Evolutionary conservation across 176 grass and related monocot species (phyloP), one percentile per base, ranked within the genome.

Genomic region (Triticum dicoccoides): DNA sequence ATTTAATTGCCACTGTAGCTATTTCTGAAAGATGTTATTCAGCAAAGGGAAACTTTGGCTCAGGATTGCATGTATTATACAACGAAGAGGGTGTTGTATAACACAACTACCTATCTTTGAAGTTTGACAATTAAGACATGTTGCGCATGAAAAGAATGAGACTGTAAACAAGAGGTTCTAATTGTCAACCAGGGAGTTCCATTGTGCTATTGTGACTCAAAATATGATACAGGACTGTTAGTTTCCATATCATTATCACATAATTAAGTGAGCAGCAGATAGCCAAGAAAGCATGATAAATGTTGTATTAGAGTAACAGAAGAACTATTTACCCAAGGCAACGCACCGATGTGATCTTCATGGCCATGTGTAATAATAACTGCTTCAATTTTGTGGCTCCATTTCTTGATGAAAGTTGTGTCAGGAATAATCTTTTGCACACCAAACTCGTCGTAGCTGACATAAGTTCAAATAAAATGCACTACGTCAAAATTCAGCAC

Each of bases 381-480:
- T 83, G 97, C 97, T 96, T 99, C 97, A 79, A 99, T 99, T 87
- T 99, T 99, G 83, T 99, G 94, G 66, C 90, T 99, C 97, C 97
- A 99, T 89, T 91, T 96, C 83, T 89, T 99, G 69, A 96, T 96
- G 80, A 99, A 99, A 81, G 97, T 99, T 58, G 94, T 99, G 78
- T 99, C 97, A 66, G 97, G 97, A 81, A 99, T 89, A 86, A 99
- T 99, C 78, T 99, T 99, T 85, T 99, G 97, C 82, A 94, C 97
- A 59, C 94, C 94, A 91, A 99, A 93, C 61, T 96, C 97, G 88
- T 99, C 97, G 35, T 88, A 94, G 51, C 97, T 99, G 86, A 38
- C 72, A 92, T 17, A 39, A 20, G 33, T 85, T 70, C 47, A 34
- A 81, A 80, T 32, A 63, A 1, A 87, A 64, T 12, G 8, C 4